These are phyloP conservation scores for Dioscorea dumetorum DNA, from an alignment of 106 monocot genomes.

Conservation along the genomic window DNA sequence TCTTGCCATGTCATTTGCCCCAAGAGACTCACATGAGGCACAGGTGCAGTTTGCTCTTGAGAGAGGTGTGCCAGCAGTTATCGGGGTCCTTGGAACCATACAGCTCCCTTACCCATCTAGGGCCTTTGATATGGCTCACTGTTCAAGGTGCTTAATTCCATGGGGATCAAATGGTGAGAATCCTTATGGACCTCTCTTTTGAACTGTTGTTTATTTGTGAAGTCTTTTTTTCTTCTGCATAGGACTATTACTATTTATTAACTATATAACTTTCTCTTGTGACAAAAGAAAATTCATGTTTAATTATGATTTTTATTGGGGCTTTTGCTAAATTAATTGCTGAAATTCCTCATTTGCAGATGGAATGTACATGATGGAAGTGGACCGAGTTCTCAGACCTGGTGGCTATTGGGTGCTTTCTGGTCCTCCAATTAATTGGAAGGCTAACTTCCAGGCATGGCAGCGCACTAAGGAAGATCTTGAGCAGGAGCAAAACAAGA, in stretches of 20 bases:
- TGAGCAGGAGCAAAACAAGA: conserved; percentile 28
- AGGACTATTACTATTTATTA: too few relatives aligned
- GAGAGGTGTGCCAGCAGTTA: conserved; percentile 16
- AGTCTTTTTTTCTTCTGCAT: too few relatives aligned
- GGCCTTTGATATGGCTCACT: conserved; percentile 17
- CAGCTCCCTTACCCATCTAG: conserved; percentile 16
- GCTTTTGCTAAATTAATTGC: not conserved
- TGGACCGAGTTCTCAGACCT: conserved; percentile 25
- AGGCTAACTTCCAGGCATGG: conserved; percentile 23
- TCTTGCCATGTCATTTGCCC: conserved; percentile 18
- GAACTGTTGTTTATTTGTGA: too few relatives aligned
- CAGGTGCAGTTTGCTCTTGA: conserved; percentile 19
- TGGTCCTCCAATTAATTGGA: conserved; percentile 40
- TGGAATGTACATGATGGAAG: conserved; percentile 42
- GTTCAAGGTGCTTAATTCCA: conserved; percentile 19
- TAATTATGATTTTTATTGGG: too few relatives aligned
- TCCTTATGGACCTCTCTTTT: not conserved
- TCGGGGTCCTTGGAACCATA: conserved; percentile 18
- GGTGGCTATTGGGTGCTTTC: conserved; percentile 35
- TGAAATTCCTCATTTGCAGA: conserved; percentile 9
- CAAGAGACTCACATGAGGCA: conserved; percentile 17
- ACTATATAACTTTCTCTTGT: too few relatives aligned
- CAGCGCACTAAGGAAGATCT: conserved; percentile 33
- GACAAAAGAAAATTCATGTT: too few relatives aligned
- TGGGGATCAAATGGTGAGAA: conserved; percentile 19